Evolutionary conservation across 352 stramenopile genomes (phyloP), one percentile per base, ranked within the genome.

Genomic region (Globisporangium uncinulatum): DNA sequence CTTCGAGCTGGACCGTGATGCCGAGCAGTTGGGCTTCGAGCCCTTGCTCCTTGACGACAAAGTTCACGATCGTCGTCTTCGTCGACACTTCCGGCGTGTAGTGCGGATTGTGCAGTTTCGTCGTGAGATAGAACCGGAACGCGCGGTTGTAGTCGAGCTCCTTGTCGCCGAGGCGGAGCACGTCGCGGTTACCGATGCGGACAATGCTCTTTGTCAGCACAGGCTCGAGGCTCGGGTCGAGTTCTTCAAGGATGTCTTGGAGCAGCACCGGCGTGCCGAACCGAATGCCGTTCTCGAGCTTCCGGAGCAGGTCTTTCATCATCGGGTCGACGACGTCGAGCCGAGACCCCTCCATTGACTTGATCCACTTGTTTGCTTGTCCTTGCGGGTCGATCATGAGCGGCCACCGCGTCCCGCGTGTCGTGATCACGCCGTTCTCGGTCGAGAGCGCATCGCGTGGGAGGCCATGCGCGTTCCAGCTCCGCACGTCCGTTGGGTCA

Each of bases 311-410:
- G 60, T 98, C 94, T 51, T 97, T 97, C 77, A 95, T 97, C 76
- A 97, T 98, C 13, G 97, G 89, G 44, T 98, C 94, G 6, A 98
- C 87, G 4, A 98, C 84, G 46, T 95, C 84, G 4, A 98, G 74
- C 0, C 74, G 73, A 7, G 51, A 72, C 5, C 87, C 89, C 62
- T 98, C 87, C 82, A 98, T 95, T 3, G 92, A 91, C 59, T 96
- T 96, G 61, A 98, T 97, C 95, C 95, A 98, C 57, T 97, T 97
- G 65, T 98, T 99, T 9, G 91, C 95, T 56, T 98, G 95, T 0
- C 87, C 91, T 62, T 98, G 92, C 17, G 95, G 95, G 48, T 98
- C 95, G 51, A 98, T 98, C 94, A 98, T 98, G 8, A 98, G 79
- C n/a, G 95, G 95, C 95, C 95, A 98, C 1, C 95, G 74, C 51